Evolutionary conservation across 257 asterid genomes (phyloP).

Genomic region (Agastache rugosa): DNA sequence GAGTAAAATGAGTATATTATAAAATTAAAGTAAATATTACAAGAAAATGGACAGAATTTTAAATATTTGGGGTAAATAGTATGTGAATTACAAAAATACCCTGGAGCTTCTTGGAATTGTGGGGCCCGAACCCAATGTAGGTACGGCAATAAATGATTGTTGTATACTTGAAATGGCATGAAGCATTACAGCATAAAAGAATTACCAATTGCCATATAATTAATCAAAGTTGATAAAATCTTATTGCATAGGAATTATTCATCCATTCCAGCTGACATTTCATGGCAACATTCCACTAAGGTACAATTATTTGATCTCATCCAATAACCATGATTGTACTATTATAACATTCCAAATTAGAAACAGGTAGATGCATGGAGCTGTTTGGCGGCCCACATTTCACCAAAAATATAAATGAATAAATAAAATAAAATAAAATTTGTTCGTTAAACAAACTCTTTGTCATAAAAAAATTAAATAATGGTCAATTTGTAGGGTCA

Average conservation of each 20-base stretch:
- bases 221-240: not conserved
- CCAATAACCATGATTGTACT: slow-evolving; percentile 28
- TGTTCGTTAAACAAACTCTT: not conserved
- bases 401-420: not conserved
- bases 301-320: slow-evolving; percentile 37
- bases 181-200: not conserved
- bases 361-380: slow-evolving; percentile 31
- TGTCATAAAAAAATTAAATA: slow-evolving; percentile 10
- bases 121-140: not conserved
- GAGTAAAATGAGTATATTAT: no score
- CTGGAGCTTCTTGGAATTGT: not conserved
- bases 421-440: not conserved
- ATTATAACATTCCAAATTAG: slow-evolving; percentile 26
- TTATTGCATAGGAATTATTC: not conserved
- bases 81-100: no score
- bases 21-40: no score
- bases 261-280: slow-evolving; percentile 21
- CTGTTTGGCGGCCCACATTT: slow-evolving; percentile 37
- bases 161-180: not conserved
- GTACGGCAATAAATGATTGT: not conserved
- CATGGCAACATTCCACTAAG: slow-evolving; percentile 37
- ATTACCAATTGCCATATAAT: not conserved
- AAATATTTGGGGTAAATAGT: no score
- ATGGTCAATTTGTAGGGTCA: slow-evolving; percentile 40
- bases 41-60: no score